Evolutionary conservation across 129 eudicot species (phyloP).

Genomic region (Oenanthe sinensis): DNA sequence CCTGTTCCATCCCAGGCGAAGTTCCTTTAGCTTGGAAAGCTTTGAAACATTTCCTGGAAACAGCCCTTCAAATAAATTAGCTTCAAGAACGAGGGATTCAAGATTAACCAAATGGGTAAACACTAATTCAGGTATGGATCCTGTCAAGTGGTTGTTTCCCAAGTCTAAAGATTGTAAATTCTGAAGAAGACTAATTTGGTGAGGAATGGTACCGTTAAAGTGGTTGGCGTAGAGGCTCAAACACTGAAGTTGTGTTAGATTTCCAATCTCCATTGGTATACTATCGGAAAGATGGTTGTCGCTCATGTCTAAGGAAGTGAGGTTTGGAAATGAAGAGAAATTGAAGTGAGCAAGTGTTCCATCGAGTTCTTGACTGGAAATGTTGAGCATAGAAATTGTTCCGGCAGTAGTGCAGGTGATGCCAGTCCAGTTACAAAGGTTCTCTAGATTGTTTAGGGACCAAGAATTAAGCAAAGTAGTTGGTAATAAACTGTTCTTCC

Average conservation of each 20-base stretch:
- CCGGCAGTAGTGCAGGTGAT: conserved; percentile 38
- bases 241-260: conserved; percentile 25
- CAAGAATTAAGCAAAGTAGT: conserved; percentile 50
- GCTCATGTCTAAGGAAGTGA: conserved; percentile 55
- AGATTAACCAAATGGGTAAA: conserved; percentile 41
- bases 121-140: conserved; percentile 52
- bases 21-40: conserved; percentile 36
- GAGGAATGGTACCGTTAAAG: conserved; percentile 48
- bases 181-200: conserved; percentile 40
- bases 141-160: conserved; percentile 20
- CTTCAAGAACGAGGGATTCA: conserved; percentile 40
- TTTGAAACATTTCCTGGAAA: conserved; percentile 33
- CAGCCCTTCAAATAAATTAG: conserved; percentile 48
- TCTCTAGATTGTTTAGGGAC: conserved; percentile 38
- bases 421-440: conserved; percentile 71
- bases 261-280: conserved; percentile 56
- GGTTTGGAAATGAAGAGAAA: conserved; percentile 53
- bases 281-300: conserved; percentile 27
- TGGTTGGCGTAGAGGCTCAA: conserved; percentile 35
- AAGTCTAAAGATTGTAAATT: conserved; percentile 15
- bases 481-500: conserved; percentile 54
- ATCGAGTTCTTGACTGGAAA: conserved; percentile 27
- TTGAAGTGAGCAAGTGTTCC: conserved; percentile 43
- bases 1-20: conserved; percentile 27
- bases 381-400: conserved; percentile 30